phyloP scores from a whole-genome alignment of 225 moss, liverwort and hornwort species.

The Asterella californica region DNA sequence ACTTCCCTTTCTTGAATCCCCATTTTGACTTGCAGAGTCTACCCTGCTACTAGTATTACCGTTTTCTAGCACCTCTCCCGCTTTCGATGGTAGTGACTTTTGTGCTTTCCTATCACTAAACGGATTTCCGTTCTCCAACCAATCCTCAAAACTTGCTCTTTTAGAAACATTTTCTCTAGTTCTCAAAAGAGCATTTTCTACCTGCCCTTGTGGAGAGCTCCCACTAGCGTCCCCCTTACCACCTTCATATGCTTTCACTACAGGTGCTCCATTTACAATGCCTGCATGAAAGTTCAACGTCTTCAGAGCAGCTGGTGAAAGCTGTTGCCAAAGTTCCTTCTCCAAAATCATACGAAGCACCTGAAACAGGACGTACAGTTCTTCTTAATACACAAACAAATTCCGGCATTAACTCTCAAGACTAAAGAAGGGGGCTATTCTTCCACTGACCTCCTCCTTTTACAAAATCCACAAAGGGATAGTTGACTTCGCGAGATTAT shows the following conservation, averaged over 20 bases:
- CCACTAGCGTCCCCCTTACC: conserved; percentile 25
- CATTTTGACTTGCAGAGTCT: conserved; percentile 26
- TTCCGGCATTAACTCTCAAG: neutral
- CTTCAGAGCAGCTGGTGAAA: conserved; percentile 67
- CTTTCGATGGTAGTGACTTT: conserved; percentile 32
- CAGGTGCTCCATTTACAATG: conserved; percentile 71
- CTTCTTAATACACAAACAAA: neutral
- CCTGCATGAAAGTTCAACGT: conserved; percentile 62
- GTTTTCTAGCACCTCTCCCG: conserved; percentile 33
- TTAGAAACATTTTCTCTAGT: conserved; percentile 37
- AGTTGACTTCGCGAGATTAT: too few species aligned
- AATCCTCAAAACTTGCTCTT: conserved; percentile 67
- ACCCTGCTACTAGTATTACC: conserved; percentile 11
- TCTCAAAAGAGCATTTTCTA: conserved; percentile 28
- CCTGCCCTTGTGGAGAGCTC: conserved; percentile 29
- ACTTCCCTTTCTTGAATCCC: conserved; percentile 36
- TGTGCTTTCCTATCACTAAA: conserved; percentile 59
- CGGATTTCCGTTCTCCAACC: conserved; percentile 81
- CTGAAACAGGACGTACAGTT: conserved; percentile 43
- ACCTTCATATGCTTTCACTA: conserved; percentile 50
- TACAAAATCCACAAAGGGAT: too few species aligned
- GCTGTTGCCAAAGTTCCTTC: conserved; percentile 90
- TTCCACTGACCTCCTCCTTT: too few species aligned
- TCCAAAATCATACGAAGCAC: conserved; percentile 82
- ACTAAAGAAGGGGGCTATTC: neutral